phyloP scores from a whole-genome alignment of 148 eudicot genomes.

The Rhododendron henanense region DNA sequence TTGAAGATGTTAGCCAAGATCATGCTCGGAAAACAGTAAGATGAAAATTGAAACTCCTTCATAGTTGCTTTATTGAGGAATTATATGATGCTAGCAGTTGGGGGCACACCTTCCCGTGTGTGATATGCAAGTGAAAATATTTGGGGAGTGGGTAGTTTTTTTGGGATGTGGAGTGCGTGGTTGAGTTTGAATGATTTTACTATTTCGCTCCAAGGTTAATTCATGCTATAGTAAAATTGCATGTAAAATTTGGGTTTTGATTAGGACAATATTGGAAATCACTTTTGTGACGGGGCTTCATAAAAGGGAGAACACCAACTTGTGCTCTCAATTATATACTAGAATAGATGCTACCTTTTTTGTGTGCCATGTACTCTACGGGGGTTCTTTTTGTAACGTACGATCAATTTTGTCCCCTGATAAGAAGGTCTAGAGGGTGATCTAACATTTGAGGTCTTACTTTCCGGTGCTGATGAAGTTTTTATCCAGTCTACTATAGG shows the following conservation, averaged over 20 bases:
- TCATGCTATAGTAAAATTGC: too few species aligned
- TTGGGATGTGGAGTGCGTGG: too few species aligned
- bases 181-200: too few species aligned
- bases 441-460: background rate
- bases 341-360: background rate
- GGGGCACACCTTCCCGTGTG: too few species aligned
- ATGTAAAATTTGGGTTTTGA: too few species aligned
- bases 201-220: too few species aligned
- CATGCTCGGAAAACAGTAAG: conserved; percentile 98
- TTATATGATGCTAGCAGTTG: background rate
- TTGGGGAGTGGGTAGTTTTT: too few species aligned
- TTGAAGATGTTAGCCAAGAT: conserved; percentile 98
- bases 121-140: too few species aligned
- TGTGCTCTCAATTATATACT: too few species aligned
- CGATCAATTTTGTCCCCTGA: background rate
- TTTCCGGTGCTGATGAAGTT: background rate
- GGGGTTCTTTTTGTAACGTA: background rate
- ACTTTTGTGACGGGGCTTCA: too few species aligned
- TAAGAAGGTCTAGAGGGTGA: background rate
- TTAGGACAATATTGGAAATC: too few species aligned
- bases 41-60: conserved; percentile 3
- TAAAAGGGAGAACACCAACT: too few species aligned
- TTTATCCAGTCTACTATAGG: background rate
- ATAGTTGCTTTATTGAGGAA: background rate
- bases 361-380: background rate